Conservation (phyloP, 495 filamentous ascomycete genomes). For the Trichodelitschia bisporula region DNA sequence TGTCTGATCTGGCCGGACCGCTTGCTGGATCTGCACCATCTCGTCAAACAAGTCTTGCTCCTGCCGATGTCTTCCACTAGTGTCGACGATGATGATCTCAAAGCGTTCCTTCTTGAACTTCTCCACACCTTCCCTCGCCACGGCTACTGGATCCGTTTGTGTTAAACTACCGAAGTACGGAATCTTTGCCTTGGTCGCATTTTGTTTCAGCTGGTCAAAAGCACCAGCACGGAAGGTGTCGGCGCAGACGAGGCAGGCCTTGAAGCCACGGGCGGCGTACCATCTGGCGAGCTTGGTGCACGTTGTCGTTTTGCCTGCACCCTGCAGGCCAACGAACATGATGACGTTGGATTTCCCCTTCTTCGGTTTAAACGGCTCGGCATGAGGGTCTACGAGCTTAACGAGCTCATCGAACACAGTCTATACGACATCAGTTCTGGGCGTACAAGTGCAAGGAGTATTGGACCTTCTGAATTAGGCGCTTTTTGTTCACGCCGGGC, state of each 20-base stretch:
- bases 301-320: conserved; percentile 90
- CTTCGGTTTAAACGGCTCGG: conserved; percentile 87
- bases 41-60: conserved; percentile 90
- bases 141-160: conserved; percentile 82
- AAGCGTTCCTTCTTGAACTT: conserved; percentile 98
- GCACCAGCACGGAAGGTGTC: conserved; percentile 97
- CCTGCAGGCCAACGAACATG: conserved; percentile 97
- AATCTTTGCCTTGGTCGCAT: conserved; percentile 95
- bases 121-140: conserved; percentile 82
- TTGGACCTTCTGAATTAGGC: conserved; percentile 66
- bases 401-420: conserved; percentile 95
- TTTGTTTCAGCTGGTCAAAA: conserved; percentile 97
- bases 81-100: conserved; percentile 97
- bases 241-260: conserved; percentile 82
- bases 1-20: conserved; percentile 84
- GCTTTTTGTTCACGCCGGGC: conserved; percentile 85
- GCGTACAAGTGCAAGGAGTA: too few species aligned
- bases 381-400: conserved; percentile 83
- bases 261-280: conserved; percentile 87
- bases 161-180: conserved; percentile 93
- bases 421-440: too few species aligned
- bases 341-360: conserved; percentile 92
- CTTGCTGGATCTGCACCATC: conserved; percentile 90
- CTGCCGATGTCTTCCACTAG: conserved; percentile 77
- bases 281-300: conserved; percentile 94